Base-by-base conservation (phyloP, 768 basidiomycete genomes). In the Hygrocybe punicea region DNA sequence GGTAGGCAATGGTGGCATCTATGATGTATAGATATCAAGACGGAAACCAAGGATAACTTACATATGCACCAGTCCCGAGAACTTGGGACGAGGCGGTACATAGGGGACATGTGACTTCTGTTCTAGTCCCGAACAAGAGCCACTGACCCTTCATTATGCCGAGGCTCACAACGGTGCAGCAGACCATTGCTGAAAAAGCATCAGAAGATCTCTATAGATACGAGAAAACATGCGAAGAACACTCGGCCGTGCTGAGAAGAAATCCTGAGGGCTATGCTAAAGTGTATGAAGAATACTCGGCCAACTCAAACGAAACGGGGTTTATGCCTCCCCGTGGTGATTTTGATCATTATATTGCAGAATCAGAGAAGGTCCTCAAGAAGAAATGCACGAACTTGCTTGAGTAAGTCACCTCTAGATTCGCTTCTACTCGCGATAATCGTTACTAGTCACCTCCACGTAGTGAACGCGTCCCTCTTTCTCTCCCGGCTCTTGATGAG, bases 31-130 rank as follows among this genome's bases (percentile, higher is more conserved):
- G 44, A 50, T 56, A 49, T 56, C 55, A 50, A 6, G 47, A 39
- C 36, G 47, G 17, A 54, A 54, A 44, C 55, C 55, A 40, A 57
- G 46, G 46, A 21, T 29, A 23, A 34, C 55, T 57, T 34, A 57
- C 55, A 58, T 53, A 58, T 53, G 57, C 51, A 29, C 57, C 57
- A 47, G 49, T 36, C 23, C 57, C 57, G 17, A 58, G 57, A 53
- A 58, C 40, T 53, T 52, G 49, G 51, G 57, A n/a, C 40, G 51
- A 58, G 57, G 51, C 57, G 57, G 57, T 58, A 58, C 36, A n/a
- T 57, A 48, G 50, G 56, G 49, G 56, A n/a, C n/a, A n/a, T n/a
- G n/a, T n/a, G n/a, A n/a, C n/a, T n/a, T n/a, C n/a, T n/a, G n/a
- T n/a, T n/a, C n/a, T n/a, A n/a, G n/a, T n/a, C n/a, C n/a, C n/a